Conservation (phyloP, 345 rosid genomes). For the Pugionium dolabratum region DNA sequence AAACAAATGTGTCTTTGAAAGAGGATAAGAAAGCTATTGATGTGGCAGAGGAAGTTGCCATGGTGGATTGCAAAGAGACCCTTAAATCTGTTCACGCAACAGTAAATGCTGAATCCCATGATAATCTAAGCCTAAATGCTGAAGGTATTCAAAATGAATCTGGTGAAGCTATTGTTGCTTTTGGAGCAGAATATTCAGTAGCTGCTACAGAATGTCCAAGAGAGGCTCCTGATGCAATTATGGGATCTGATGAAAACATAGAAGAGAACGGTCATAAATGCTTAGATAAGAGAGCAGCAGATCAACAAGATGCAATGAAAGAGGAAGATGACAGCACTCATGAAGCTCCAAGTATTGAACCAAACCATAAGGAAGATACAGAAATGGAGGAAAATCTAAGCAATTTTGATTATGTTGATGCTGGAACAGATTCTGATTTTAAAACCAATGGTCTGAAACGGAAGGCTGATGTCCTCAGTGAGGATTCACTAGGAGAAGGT, state of each 20-base stretch:
- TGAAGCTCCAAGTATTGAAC: slow-evolving; percentile 26
- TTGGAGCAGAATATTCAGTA: slow-evolving; percentile 3
- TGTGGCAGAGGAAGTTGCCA: slow-evolving; percentile 35
- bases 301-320: slow-evolving; percentile 23
- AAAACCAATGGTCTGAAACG: slow-evolving; percentile 54
- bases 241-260: slow-evolving; percentile 25
- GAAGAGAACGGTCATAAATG: slow-evolving; percentile 17
- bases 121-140: neutral
- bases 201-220: slow-evolving; percentile 12
- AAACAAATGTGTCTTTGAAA: slow-evolving; percentile 28
- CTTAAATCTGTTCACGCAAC: slow-evolving; percentile 14
- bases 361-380: slow-evolving; percentile 34
- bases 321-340: slow-evolving; percentile 29
- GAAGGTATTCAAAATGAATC: slow-evolving; percentile 24
- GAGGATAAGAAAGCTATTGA: slow-evolving; percentile 30
- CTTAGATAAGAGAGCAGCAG: slow-evolving; percentile 9
- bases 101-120: slow-evolving; percentile 18
- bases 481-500: slow-evolving; percentile 53
- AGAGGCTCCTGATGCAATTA: slow-evolving; percentile 15
- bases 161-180: neutral
- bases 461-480: slow-evolving; percentile 53
- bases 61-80: slow-evolving; percentile 23
- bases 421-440: slow-evolving; percentile 48
- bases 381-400: slow-evolving; percentile 35
- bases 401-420: slow-evolving; percentile 39